phyloP scores from a whole-genome alignment of 441 rosid species.

The Adansonia gregorii region DNA sequence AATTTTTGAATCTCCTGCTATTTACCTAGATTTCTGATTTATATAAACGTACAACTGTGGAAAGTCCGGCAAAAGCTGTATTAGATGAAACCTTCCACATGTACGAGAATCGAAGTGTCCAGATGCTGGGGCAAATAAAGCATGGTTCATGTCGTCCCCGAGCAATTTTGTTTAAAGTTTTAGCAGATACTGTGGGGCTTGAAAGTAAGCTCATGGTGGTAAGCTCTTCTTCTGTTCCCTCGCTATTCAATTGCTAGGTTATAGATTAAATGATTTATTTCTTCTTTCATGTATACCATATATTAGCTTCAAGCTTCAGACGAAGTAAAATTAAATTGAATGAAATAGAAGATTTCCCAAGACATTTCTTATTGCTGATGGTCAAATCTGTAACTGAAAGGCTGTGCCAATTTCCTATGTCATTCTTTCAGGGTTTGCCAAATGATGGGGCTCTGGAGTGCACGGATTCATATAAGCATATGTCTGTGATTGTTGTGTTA shows the following conservation, averaged over 20 bases:
- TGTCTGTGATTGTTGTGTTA: conserved; percentile 87
- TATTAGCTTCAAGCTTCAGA: conserved; percentile 19
- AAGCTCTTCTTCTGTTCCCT: conserved; percentile 38
- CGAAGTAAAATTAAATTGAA: conserved; percentile 7
- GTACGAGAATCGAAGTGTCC: conserved; percentile 76
- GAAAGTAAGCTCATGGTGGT: conserved; percentile 97
- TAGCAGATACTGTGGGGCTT: conserved; percentile 95
- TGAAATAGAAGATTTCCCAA: conserved; percentile 2
- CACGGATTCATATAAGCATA: conserved; percentile 81
- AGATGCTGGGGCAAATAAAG: conserved; percentile 91
- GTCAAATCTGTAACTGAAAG: conserved; percentile 14
- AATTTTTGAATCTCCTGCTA: conserved; percentile 16
- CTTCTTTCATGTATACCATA: conserved; percentile 8
- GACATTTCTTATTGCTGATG: neutral
- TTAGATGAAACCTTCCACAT: conserved; percentile 73
- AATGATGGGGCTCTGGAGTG: conserved; percentile 82
- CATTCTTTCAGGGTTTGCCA: conserved; percentile 77
- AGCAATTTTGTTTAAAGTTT: conserved; percentile 92
- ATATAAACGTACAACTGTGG: conserved; percentile 77
- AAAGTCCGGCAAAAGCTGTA: conserved; percentile 88
- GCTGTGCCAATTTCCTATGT: conserved; percentile 7
- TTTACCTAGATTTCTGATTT: conserved; percentile 81
- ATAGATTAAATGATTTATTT: conserved; percentile 14
- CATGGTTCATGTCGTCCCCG: conserved; percentile 96
- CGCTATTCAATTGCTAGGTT: conserved; percentile 20